phyloP scores from a whole-genome alignment of 495 filamentous ascomycete species.

The Tuber umbilicatum region DNA sequence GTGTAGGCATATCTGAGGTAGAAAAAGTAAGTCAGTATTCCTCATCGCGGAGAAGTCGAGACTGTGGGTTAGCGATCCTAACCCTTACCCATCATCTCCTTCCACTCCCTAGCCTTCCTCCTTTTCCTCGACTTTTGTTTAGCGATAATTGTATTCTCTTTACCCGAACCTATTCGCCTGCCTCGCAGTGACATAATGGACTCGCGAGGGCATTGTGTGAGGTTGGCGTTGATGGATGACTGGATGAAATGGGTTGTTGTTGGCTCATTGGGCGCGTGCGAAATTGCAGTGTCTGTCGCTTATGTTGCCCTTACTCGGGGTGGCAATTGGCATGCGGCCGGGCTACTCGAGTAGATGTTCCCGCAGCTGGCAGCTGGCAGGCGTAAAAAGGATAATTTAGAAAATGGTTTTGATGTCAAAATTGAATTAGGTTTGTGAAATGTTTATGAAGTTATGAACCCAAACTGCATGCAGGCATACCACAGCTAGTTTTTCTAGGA shows the following conservation, averaged over 20 bases:
- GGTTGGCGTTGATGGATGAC: background rate
- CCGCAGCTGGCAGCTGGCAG: background rate
- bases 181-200: background rate
- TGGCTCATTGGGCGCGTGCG: background rate
- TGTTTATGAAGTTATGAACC: background rate
- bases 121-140: background rate
- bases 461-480: background rate
- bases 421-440: background rate
- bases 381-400: background rate
- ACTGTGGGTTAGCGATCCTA: background rate
- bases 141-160: constrained; percentile 13
- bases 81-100: constrained; percentile 3
- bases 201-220: background rate
- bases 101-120: constrained; percentile 1
- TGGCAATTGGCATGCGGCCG: background rate
- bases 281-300: background rate
- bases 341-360: background rate
- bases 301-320: background rate
- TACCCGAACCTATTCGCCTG: constrained; percentile 9
- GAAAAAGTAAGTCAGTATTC: background rate
- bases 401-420: background rate
- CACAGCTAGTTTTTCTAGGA: background rate
- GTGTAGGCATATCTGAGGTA: constrained; percentile 11
- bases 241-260: background rate
- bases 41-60: background rate